Percentiles rank a stretch among this genome's conserved stretches.
These are phyloP conservation scores for Zalaria sp. DNA, from an alignment of 2,329 filamentous ascomycete species.

Conservation along the genomic window DNA sequence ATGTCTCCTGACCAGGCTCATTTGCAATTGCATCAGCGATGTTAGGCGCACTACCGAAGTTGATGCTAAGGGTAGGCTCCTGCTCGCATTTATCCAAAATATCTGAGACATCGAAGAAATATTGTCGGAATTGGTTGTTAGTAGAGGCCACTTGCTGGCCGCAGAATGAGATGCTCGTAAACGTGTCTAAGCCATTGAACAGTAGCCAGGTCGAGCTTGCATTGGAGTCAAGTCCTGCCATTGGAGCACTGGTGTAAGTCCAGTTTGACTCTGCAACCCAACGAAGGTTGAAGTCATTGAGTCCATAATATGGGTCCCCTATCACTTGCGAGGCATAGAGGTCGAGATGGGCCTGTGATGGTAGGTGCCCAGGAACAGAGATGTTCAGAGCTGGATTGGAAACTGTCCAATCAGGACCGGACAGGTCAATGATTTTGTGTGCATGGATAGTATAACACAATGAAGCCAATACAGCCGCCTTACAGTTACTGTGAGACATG, in stretches of 20 bases:
- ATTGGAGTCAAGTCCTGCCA: constrained; percentile 25
- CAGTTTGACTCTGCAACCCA: constrained; percentile 47
- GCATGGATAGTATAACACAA: too few relatives aligned
- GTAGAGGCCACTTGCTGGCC: constrained; percentile 39
- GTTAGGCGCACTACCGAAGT: constrained; percentile 43
- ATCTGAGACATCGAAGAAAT: constrained; percentile 41
- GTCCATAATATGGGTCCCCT: constrained; percentile 37
- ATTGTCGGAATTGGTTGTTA: constrained; percentile 50
- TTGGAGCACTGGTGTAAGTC: constrained; percentile 41
- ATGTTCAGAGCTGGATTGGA: constrained; percentile 32
- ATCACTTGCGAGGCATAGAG: constrained; percentile 39
- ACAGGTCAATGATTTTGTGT: constrained; percentile 24
- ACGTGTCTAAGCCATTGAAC: constrained; percentile 50
- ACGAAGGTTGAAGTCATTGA: constrained; percentile 46
- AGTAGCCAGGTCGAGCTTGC: constrained; percentile 37
- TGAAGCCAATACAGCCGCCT: too few relatives aligned
- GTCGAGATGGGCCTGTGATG: constrained; percentile 47
- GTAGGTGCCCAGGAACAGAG: constrained; percentile 39
- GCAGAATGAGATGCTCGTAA: constrained; percentile 42
- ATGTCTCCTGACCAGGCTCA: constrained; percentile 32
- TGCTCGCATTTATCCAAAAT: constrained; percentile 27
- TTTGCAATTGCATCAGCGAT: constrained; percentile 40
- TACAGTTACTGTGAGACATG: too few relatives aligned
- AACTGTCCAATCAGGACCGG: constrained; percentile 17
- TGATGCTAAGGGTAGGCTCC: constrained; percentile 30